Percentiles rank a stretch among this genome's conserved stretches.
These are phyloP conservation scores for Clitocybe nebularis DNA, from an alignment of 1,284 basidiomycete species.

Conservation along the genomic window DNA sequence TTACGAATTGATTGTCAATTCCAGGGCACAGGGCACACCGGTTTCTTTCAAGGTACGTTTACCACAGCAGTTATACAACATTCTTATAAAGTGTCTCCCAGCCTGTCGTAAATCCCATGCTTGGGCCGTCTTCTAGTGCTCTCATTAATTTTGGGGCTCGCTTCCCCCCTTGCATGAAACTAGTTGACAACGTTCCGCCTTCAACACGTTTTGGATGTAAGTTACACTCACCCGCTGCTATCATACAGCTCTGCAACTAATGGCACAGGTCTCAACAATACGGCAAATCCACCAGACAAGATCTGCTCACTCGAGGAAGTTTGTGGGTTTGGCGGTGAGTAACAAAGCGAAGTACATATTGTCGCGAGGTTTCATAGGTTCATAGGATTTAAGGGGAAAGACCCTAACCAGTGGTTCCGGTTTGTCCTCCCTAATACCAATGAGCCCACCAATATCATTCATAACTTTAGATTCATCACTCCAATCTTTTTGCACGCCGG, in stretches of 20 bases:
- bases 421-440: slow-evolving; percentile 28
- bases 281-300: slow-evolving; percentile 64
- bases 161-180: slow-evolving; percentile 83
- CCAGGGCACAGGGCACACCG: slow-evolving; percentile 69
- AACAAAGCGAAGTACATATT: too few relatives aligned
- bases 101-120: slow-evolving; percentile 87
- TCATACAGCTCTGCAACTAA: slow-evolving; percentile 1
- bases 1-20: slow-evolving; percentile 76
- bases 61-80: too few relatives aligned
- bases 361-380: slow-evolving; percentile 1
- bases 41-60: slow-evolving; percentile 75
- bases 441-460: neutral
- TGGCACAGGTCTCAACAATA: slow-evolving; percentile 65
- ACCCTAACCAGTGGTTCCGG: slow-evolving; percentile 86
- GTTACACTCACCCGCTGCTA: slow-evolving; percentile 16
- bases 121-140: slow-evolving; percentile 83
- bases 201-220: slow-evolving; percentile 63
- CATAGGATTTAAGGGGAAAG: slow-evolving; percentile 55
- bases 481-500: slow-evolving; percentile 93
- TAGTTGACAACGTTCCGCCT: slow-evolving; percentile 57
- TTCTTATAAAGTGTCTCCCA: slow-evolving; percentile 25
- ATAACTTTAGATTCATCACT: slow-evolving; percentile 63
- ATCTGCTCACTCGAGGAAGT: slow-evolving; percentile 79
- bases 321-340: slow-evolving; percentile 78
- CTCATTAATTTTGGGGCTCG: slow-evolving; percentile 90